Base-by-base conservation (phyloP, 257 asterid genomes). In the Solanum tarapatanum region DNA sequence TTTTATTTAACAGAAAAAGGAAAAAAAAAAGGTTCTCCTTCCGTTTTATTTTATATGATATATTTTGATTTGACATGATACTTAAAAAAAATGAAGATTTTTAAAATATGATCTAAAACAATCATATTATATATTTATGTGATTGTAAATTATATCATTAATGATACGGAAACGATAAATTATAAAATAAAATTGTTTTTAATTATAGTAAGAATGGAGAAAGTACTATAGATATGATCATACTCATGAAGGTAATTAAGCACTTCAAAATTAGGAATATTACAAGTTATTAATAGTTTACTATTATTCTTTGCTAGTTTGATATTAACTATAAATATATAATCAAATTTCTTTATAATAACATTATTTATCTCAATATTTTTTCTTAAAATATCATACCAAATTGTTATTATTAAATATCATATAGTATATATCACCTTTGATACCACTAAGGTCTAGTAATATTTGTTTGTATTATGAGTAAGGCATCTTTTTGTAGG, bases 401-500 rank as follows among this genome's bases (percentile, higher is more conserved):
- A 5, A 62, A n/a, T 62, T 58, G 24, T n/a, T n/a, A 64, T 24
- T 64, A 24, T 64, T n/a, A n/a, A 43, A 24, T 0, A 64, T 4
- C 32, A n/a, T n/a, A 4, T 24, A 4, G 11, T 69, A 66, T 66
- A 45, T 12, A 45, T 66, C 28, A 4, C 35, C 32, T 66, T 66
- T 26, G 74, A 66, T 24, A 66, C 74, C 76, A 6, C 39, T 69
- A 30, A 30, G 39, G 39, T 69, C 76, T 69, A 6, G 39, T 30
- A 68, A 14, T 69, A 30, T 28, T 69, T 69, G 66, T 43, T 43
- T 43, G 14, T 12, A 17, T 8, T 28, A 48, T 28, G 41, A 80
- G 85, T 5, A 45, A 80, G 85, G 69, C 85, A 80, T 80, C 85
- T 80, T 80, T 80, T 28, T 51, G 28, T 80, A 80, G 41, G 68